Evolutionary conservation across 768 basidiomycete genomes (phyloP).

Genomic region (Suillus occidentalis): DNA sequence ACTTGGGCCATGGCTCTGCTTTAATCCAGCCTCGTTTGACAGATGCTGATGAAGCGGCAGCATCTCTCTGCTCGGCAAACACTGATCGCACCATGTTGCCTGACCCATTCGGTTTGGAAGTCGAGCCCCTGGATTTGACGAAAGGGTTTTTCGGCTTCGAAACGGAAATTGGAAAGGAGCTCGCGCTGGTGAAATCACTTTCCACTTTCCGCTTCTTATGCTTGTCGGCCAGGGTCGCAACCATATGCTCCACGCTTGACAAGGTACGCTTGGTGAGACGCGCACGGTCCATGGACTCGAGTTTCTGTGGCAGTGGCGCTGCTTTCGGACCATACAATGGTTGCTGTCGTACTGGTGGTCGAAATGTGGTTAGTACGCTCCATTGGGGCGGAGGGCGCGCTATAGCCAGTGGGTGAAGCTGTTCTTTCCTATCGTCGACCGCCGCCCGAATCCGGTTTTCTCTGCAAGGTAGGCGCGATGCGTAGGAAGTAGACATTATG

Average conservation of each 20-base stretch:
- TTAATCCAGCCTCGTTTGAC: not conserved
- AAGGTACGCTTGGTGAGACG: conserved; percentile 28
- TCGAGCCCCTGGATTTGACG: not conserved
- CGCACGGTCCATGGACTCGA: conserved; percentile 20
- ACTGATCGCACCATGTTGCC: conserved; percentile 8
- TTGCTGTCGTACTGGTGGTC: not conserved
- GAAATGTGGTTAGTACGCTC: conserved; percentile 12
- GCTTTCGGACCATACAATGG: not conserved
- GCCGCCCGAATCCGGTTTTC: not conserved
- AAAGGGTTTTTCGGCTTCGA: conserved; percentile 26
- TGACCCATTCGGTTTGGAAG: not conserved
- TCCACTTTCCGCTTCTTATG: conserved; percentile 23
- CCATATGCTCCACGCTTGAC: conserved; percentile 21
- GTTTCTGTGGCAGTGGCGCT: not conserved
- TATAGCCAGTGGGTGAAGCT: conserved; percentile 26
- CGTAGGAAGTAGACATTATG: not conserved
- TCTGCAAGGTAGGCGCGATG: not conserved
- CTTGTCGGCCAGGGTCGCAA: conserved; percentile 16
- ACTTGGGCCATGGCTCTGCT: not conserved
- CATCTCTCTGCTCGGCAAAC: conserved; percentile 15
- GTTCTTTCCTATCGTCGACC: not conserved
- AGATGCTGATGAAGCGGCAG: not conserved
- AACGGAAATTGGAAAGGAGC: not conserved
- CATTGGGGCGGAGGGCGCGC: conserved; percentile 29
- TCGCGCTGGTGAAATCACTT: conserved; percentile 22